A percentile compares a stretch with the other conserved stretches of the same genome.
phyloP scores from a whole-genome alignment of 495 filamentous ascomycete species.

The Lasiosphaeris hirsuta region DNA sequence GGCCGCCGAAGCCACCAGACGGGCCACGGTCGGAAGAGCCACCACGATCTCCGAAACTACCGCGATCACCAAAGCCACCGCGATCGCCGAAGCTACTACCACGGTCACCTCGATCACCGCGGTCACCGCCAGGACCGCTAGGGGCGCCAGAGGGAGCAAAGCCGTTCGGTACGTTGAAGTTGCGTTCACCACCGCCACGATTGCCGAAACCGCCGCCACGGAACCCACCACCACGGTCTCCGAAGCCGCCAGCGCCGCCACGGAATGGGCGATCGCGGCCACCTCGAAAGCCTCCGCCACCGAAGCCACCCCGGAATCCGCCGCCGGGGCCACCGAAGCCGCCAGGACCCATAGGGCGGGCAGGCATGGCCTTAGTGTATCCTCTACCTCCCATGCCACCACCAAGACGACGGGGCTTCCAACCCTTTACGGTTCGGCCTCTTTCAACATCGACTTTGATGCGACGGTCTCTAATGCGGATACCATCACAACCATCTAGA shows the following conservation, averaged over 20 bases:
- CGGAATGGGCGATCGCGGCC: slow-evolving; percentile 56
- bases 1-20: slow-evolving; percentile 29
- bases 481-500: slow-evolving; percentile 67
- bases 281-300: slow-evolving; percentile 58
- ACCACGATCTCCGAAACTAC: slow-evolving; percentile 34
- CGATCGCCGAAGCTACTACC: slow-evolving; percentile 29
- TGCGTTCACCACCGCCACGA: slow-evolving; percentile 40
- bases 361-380: slow-evolving; percentile 79
- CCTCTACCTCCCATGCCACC: slow-evolving; percentile 89
- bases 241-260: slow-evolving; percentile 52
- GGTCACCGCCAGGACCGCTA: not conserved
- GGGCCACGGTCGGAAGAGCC: slow-evolving; percentile 34
- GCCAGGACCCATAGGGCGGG: slow-evolving; percentile 70
- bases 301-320: slow-evolving; percentile 40
- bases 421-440: slow-evolving; percentile 89
- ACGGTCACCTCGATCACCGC: not conserved
- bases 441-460: slow-evolving; percentile 96
- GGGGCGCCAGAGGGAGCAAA: too few relatives aligned
- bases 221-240: slow-evolving; percentile 53
- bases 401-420: slow-evolving; percentile 88
- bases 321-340: slow-evolving; percentile 57
- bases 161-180: not conserved
- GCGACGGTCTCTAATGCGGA: slow-evolving; percentile 85
- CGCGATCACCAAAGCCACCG: slow-evolving; percentile 44
- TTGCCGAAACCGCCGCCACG: slow-evolving; percentile 40